Base-by-base conservation (phyloP, 108 stramenopile species). In the Pelagomonas calceolata region DNA sequence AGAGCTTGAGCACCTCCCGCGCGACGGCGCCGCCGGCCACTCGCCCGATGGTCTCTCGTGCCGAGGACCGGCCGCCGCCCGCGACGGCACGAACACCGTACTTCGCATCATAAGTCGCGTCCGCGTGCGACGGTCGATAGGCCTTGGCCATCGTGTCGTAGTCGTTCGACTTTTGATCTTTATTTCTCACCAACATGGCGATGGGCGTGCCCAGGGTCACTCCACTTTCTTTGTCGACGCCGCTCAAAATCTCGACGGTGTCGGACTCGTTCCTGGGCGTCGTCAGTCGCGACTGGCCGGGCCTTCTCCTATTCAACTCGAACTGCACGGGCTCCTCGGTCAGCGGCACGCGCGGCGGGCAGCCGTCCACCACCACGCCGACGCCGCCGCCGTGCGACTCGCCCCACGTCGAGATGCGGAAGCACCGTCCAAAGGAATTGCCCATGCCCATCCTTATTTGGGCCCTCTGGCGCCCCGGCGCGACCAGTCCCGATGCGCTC, bases 371-470 rank as follows among this genome's bases (percentile, higher is more conserved):
- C 18, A 82, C 88, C 17, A 95, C 95, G 72, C 98, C 98, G 21
- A 99, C 95, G 34, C 92, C 96, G 43, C 91, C 93, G 3, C 96
- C 95, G 75, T 99, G 98, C 70, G 94, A 95, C 85, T 99, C 98
- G 31, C 96, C 98, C 87, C 91, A 99, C 30, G 98, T 97, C 65
- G 94, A 93, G 68, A 97, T 95, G 69, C 95, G 92, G 75, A 99
- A 98, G 70, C 91, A 71, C 18, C 90, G 84, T n/a, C 98, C 98
- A 75, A 92, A 99, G 69, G 94, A 80, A 75, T 94, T 95, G 65
- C 96, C 96, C 30, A 87, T 87, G 31, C 92, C 90, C 95, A 97
- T 96, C 9, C 39, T 5, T 12, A 43, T n/a, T n/a, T n/a, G n/a
- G n/a, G n/a, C n/a, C n/a, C n/a, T n/a, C n/a, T n/a, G n/a, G n/a